These are phyloP conservation scores for Fusarium floridanum DNA, from an alignment of 2,329 filamentous ascomycete species.

Conservation along the genomic window DNA sequence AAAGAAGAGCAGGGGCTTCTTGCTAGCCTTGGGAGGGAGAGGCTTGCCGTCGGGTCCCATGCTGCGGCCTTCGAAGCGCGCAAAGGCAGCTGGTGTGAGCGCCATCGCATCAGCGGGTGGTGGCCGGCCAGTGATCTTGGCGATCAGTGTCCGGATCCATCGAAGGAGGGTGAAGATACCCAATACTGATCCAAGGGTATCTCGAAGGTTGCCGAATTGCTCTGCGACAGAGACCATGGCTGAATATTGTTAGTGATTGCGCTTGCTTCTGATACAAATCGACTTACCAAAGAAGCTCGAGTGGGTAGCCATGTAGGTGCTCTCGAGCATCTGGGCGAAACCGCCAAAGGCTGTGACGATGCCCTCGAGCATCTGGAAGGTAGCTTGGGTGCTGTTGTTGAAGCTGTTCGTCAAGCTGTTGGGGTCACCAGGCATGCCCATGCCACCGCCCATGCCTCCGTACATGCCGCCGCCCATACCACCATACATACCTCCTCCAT, in stretches of 20 bases:
- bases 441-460: constrained; percentile 58
- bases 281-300: constrained; percentile 94
- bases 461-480: constrained; percentile 54
- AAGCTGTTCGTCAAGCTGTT: constrained; percentile 97
- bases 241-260: constrained; percentile 51
- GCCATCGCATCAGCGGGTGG: constrained; percentile 88
- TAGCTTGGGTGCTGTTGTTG: constrained; percentile 93
- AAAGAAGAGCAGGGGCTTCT: constrained; percentile 97
- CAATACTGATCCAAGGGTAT: constrained; percentile 91
- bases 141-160: constrained; percentile 91
- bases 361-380: constrained; percentile 98
- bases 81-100: constrained; percentile 91
- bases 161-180: constrained; percentile 97
- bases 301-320: constrained; percentile 99
- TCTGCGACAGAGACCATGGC: constrained; percentile 99
- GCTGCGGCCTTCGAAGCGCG: constrained; percentile 83
- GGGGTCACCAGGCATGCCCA: constrained; percentile 79
- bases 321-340: constrained; percentile 99
- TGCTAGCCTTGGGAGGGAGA: constrained; percentile 79
- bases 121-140: constrained; percentile 92
- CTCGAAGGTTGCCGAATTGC: constrained; percentile 92
- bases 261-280: not conserved
- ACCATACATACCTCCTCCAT: constrained; percentile 59
- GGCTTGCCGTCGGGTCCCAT: constrained; percentile 72
- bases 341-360: constrained; percentile 97